Conservation (phyloP, 768 basidiomycete species). For the Mycena vulgaris region DNA sequence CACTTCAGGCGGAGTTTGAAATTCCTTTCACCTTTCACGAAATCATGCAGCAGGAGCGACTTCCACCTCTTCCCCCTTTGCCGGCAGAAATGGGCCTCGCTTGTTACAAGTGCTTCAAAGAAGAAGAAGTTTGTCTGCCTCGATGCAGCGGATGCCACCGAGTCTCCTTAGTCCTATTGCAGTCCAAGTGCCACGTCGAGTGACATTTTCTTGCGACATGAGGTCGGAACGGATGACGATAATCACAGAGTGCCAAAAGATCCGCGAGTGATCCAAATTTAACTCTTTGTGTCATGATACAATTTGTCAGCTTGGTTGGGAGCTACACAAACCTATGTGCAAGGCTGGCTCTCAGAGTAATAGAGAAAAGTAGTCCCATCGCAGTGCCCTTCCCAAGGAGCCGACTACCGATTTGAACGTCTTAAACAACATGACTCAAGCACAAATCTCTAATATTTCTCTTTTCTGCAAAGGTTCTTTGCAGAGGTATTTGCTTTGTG, state of each 20-base stretch:
- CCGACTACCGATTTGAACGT: conserved; percentile 22
- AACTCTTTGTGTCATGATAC: not conserved
- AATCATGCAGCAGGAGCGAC: no score
- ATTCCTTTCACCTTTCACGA: no score
- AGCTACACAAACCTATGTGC: not conserved
- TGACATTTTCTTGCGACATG: not conserved
- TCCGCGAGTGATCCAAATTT: not conserved
- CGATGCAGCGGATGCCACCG: no score
- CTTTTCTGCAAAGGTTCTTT: no score
- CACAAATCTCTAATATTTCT: not conserved
- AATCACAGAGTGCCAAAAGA: not conserved
- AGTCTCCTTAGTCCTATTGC: not conserved
- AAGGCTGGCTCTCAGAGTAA: no score
- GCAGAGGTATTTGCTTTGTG: no score
- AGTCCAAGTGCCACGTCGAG: conserved; percentile 4
- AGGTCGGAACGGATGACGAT: not conserved
- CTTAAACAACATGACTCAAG: conserved; percentile 14
- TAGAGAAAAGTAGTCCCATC: conserved; percentile 12
- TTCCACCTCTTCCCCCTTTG: not conserved
- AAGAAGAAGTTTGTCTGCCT: no score
- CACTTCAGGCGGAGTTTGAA: no score
- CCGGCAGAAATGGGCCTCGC: no score
- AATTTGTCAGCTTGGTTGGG: not conserved
- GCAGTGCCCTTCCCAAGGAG: not conserved
- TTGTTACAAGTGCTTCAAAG: no score